Conservation (phyloP, 352 stramenopile genomes). For the Globisporangium spinosum region DNA sequence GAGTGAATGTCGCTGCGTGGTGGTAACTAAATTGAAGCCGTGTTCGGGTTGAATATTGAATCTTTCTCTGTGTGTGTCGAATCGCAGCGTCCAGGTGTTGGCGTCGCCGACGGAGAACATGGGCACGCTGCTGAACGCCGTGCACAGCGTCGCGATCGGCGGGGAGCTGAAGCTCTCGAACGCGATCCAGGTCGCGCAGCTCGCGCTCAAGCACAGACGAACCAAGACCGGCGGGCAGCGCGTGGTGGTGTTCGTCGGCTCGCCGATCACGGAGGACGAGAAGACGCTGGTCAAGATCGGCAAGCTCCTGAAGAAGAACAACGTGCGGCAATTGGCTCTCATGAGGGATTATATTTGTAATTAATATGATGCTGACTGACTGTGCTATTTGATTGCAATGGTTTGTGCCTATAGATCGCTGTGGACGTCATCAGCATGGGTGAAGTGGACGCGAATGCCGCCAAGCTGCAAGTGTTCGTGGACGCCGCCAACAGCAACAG, state of each 20-base stretch:
- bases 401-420: conserved; percentile 68
- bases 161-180: conserved; percentile 93
- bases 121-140: conserved; percentile 93
- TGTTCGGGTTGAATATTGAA: conserved; percentile 3
- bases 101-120: conserved; percentile 97
- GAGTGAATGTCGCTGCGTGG: not conserved
- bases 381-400: not conserved
- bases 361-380: not conserved
- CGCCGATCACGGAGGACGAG: conserved; percentile 89
- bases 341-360: not conserved
- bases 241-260: conserved; percentile 97
- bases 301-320: conserved; percentile 99
- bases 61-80: conserved; percentile 10
- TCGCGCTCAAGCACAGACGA: conserved; percentile 97
- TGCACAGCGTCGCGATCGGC: conserved; percentile 90
- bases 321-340: conserved; percentile 45
- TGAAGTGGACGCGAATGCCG: conserved; percentile 89
- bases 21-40: not conserved
- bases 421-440: conserved; percentile 98
- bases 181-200: conserved; percentile 93
- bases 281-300: conserved; percentile 93
- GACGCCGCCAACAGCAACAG: conserved; percentile 93
- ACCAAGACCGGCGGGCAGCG: conserved; percentile 96
- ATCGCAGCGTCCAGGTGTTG: conserved; percentile 88
- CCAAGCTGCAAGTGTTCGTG: conserved; percentile 89